Conservation (phyloP, 352 stramenopile genomes). For the Saprolegnia parasitica region DNA sequence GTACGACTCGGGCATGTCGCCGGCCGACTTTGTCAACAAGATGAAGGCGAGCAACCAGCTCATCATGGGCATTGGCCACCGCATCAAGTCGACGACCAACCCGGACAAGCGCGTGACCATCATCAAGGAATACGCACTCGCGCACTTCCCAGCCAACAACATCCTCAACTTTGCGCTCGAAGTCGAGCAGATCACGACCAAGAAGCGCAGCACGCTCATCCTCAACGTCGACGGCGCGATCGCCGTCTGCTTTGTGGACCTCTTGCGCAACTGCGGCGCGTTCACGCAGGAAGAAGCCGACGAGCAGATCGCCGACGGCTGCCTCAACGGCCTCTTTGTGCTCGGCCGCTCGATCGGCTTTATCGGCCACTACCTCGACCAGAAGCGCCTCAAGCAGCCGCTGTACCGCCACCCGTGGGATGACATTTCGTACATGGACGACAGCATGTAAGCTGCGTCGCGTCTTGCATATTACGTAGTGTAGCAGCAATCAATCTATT, state of each 20-base stretch:
- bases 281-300: constrained; percentile 90
- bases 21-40: constrained; percentile 89
- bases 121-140: constrained; percentile 93
- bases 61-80: constrained; percentile 97
- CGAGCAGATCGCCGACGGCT: constrained; percentile 93
- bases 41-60: constrained; percentile 94
- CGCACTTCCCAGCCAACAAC: constrained; percentile 91
- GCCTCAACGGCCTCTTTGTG: constrained; percentile 93
- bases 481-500: too few relatives aligned
- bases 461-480: too few relatives aligned
- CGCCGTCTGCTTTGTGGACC: constrained; percentile 95
- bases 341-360: constrained; percentile 84
- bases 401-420: constrained; percentile 97
- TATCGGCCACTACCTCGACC: constrained; percentile 95
- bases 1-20: constrained; percentile 83
- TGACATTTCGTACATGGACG: constrained; percentile 95
- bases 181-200: constrained; percentile 95
- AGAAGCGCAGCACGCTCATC: constrained; percentile 97
- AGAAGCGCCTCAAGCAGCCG: constrained; percentile 96
- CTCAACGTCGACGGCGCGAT: constrained; percentile 97
- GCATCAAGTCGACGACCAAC: constrained; percentile 94
- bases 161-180: constrained; percentile 94
- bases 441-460: constrained; percentile 46
- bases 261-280: constrained; percentile 89
- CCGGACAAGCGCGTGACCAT: constrained; percentile 95